Conservation (phyloP, 305 asterid species). For the Solanum hybrid region DNA sequence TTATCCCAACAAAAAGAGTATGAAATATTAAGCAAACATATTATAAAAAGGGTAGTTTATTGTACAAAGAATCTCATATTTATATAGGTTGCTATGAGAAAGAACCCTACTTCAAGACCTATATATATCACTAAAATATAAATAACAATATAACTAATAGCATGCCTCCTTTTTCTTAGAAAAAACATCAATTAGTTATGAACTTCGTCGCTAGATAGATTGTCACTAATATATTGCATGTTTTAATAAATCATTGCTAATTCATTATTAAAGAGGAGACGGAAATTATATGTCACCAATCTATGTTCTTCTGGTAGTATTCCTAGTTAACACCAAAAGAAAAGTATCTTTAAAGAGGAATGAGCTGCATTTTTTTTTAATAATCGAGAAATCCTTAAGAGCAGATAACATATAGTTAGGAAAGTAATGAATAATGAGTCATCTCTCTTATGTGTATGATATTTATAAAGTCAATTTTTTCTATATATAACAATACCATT, state of each 20-base stretch:
- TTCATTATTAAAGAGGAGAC: not conserved
- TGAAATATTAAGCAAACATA: not conserved
- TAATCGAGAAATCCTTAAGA: not conserved
- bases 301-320: not conserved
- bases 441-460: not conserved
- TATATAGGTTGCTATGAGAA: no score
- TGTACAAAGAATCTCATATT: not conserved
- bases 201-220: no score
- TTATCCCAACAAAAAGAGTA: not conserved
- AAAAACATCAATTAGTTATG: no score
- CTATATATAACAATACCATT: no score
- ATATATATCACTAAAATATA: not conserved
- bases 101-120: no score
- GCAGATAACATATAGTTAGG: not conserved
- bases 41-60: not conserved
- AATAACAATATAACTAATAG: not conserved
- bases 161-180: no score
- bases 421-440: not conserved
- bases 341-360: not conserved
- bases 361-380: not conserved
- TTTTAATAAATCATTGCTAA: not conserved
- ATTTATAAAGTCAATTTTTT: not conserved
- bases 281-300: not conserved
- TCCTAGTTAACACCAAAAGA: not conserved
- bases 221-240: not conserved